Conservation (phyloP, 2,329 filamentous ascomycete species). For the Hypoxylon sp. region DNA sequence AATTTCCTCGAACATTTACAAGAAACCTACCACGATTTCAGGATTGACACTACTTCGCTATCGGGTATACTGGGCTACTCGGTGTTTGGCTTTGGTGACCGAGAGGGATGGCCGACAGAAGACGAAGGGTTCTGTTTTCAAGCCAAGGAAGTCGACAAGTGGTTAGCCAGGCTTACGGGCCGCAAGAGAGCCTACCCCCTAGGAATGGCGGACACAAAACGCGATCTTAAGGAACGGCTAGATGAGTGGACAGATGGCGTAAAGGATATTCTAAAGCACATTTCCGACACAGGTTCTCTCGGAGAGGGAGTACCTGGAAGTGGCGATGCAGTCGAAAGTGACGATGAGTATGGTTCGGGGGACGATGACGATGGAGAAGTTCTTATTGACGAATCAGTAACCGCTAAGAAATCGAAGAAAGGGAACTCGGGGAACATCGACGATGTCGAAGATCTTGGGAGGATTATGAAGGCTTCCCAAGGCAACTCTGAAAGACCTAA, state of each 20-base stretch:
- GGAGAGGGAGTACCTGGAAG: conserved; percentile 78
- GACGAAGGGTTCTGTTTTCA: conserved; percentile 93
- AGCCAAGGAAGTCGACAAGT: conserved; percentile 87
- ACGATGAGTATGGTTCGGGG: conserved; percentile 73
- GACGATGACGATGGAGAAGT: conserved; percentile 62
- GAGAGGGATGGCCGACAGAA: conserved; percentile 90
- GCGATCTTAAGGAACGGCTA: conserved; percentile 72
- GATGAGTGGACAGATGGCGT: conserved; percentile 82
- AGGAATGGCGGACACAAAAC: conserved; percentile 86
- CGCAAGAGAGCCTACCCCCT: conserved; percentile 88
- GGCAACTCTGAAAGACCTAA: conserved; percentile 43
- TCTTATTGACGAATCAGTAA: conserved; percentile 58
- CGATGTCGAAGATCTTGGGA: conserved; percentile 86
- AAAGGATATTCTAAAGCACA: conserved; percentile 72
- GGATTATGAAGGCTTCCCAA: conserved; percentile 63
- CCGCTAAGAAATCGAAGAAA: conserved; percentile 52
- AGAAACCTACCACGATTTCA: conserved; percentile 96
- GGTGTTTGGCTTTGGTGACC: conserved; percentile 93
- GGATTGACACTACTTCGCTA: conserved; percentile 89
- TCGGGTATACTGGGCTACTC: conserved; percentile 82
- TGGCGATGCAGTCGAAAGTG: conserved; percentile 85
- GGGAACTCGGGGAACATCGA: conserved; percentile 62
- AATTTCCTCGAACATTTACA: conserved; percentile 86
- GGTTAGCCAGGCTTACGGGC: conserved; percentile 94
- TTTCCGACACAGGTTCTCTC: conserved; percentile 65